Conservation (phyloP, 148 eudicot species). For the Beta vulgaris region DNA sequence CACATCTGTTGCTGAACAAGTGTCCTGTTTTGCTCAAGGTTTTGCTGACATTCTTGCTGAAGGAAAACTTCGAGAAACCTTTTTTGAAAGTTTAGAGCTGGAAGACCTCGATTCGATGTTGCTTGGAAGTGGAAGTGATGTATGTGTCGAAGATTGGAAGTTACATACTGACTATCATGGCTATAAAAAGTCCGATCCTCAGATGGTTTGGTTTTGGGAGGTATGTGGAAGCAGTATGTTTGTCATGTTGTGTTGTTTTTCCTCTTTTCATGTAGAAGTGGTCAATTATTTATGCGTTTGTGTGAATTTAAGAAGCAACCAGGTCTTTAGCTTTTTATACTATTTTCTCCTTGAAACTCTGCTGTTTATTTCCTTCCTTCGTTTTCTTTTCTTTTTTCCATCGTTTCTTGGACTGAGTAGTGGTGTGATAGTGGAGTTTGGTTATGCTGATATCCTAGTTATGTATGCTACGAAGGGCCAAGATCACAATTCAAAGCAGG, state of each 20-base stretch:
- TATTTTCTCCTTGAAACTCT: background rate
- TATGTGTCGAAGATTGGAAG: slow-evolving; percentile 88
- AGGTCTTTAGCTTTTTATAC: background rate
- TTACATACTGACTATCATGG: slow-evolving; percentile 80
- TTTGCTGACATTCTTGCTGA: slow-evolving; percentile 63
- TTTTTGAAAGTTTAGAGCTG: slow-evolving; percentile 66
- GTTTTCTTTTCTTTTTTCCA: too few species aligned
- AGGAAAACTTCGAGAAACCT: slow-evolving; percentile 23
- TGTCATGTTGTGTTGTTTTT: background rate
- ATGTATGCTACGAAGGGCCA: background rate
- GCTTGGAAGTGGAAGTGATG: slow-evolving; percentile 64
- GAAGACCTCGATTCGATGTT: slow-evolving; percentile 85
- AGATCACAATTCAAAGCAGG: background rate
- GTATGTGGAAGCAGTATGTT: slow-evolving; percentile 37
- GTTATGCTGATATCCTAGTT: background rate
- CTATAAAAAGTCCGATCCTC: slow-evolving; percentile 65
- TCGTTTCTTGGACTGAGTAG: too few species aligned
- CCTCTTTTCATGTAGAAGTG: background rate
- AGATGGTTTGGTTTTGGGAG: slow-evolving; percentile 94
- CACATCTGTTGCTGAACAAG: slow-evolving; percentile 61
- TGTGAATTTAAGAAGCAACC: background rate
- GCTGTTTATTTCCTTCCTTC: background rate
- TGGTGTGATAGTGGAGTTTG: background rate
- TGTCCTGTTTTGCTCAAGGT: slow-evolving; percentile 60
- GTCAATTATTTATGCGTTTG: background rate